A percentile compares a stretch with the other conserved stretches of the same genome.
phyloP scores from a whole-genome alignment of 1,284 basidiomycete species.

The Cryptococcus hybrid region DNA sequence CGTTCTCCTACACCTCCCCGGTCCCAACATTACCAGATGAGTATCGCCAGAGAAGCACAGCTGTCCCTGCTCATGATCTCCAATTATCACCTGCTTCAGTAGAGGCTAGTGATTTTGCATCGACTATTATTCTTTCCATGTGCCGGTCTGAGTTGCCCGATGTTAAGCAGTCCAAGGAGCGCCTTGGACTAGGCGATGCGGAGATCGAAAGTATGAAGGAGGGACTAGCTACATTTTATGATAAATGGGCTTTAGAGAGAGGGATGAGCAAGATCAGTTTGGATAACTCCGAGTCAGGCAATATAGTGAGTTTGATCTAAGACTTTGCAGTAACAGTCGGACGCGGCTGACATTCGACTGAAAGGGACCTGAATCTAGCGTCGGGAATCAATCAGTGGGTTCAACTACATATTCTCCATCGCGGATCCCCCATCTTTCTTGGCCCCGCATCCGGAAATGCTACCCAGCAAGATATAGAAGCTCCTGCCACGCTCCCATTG shows the following conservation, averaged over 20 bases:
- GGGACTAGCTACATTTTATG: constrained; percentile 29
- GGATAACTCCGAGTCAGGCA: neutral
- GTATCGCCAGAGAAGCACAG: constrained; percentile 5
- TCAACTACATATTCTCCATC: neutral
- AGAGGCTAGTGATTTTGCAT: constrained; percentile 25
- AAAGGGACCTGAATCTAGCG: no score
- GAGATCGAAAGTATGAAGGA: constrained; percentile 31
- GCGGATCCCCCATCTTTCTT: neutral
- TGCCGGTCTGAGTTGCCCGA: constrained; percentile 11
- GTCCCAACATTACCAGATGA: constrained; percentile 19
- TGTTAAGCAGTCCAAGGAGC: constrained; percentile 32
- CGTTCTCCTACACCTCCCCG: constrained; percentile 34
- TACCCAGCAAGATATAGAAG: neutral
- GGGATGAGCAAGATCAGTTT: constrained; percentile 49
- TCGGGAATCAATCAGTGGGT: neutral
- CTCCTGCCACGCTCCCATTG: neutral
- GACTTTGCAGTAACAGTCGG: no score
- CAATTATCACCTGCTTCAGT: constrained; percentile 9
- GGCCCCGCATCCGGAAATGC: neutral
- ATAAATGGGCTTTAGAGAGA: constrained; percentile 28
- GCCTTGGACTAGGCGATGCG: constrained; percentile 25
- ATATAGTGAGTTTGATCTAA: no score
- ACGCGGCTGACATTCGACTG: no score
- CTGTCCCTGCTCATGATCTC: neutral
- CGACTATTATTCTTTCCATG: constrained; percentile 7